Evolutionary conservation across 1,139 yeast species (phyloP).

Genomic region (Nakaseomyces kungkrabaensis): DNA sequence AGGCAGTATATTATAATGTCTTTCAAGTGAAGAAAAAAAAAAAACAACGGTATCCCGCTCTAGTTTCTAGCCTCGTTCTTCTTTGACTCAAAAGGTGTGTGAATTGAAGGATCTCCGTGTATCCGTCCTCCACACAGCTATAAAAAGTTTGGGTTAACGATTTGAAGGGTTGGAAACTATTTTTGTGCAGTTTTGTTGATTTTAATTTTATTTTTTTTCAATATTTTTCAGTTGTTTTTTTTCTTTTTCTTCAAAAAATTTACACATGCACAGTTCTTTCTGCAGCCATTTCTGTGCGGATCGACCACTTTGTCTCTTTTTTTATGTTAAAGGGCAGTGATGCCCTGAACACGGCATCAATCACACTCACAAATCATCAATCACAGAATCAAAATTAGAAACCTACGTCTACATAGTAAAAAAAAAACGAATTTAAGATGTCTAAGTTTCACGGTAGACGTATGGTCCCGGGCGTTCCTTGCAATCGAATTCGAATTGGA

Average conservation of each 20-base stretch:
- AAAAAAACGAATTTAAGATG: too few species aligned
- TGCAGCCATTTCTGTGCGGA: not conserved
- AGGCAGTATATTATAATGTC: too few species aligned
- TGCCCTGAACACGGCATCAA: not conserved
- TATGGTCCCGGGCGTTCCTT: slow-evolving; percentile 78
- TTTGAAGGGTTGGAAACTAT: too few species aligned
- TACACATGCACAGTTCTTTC: not conserved
- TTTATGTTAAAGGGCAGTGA: not conserved
- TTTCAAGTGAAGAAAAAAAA: too few species aligned
- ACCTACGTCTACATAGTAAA: not conserved
- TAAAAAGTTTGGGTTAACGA: too few species aligned
- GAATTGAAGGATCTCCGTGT: too few species aligned
- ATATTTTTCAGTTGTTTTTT: not conserved
- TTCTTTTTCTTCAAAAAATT: not conserved
- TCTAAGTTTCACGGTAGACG: slow-evolving; percentile 41
- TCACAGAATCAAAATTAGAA: not conserved
- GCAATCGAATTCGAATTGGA: slow-evolving; percentile 43
- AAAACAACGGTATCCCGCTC: too few species aligned
- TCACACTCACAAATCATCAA: too few species aligned
- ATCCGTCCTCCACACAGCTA: too few species aligned
- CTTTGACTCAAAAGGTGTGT: too few species aligned
- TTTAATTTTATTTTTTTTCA: not conserved
- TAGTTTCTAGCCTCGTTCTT: too few species aligned
- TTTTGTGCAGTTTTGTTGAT: too few species aligned
- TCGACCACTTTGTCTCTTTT: not conserved